A percentile compares a stretch with the other conserved stretches of the same genome.
Evolutionary conservation across 768 basidiomycete genomes (phyloP).

Genomic region (Ephemerocybe angulata): DNA sequence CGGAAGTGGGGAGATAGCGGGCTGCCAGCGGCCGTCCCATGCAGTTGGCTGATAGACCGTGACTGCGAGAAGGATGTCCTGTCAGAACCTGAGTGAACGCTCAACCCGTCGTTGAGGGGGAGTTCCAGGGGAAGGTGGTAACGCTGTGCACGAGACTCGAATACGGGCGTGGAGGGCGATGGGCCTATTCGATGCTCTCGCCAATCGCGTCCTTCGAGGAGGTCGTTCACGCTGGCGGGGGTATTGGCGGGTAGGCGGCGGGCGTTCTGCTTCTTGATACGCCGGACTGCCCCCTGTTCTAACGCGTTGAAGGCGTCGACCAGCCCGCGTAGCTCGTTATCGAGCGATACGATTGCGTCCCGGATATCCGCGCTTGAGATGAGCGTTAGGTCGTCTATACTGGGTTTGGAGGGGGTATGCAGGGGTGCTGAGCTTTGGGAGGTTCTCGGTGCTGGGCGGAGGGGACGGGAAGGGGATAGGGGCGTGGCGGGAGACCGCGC

Average conservation of each 20-base stretch:
- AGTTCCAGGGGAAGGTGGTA: conserved; percentile 7
- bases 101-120: conserved; percentile 35
- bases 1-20: conserved; percentile 28
- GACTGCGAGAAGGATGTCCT: conserved; percentile 41
- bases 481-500: not conserved
- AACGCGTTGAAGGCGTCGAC: conserved; percentile 66
- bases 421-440: not conserved
- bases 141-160: conserved; percentile 5
- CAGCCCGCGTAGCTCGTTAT: conserved; percentile 60
- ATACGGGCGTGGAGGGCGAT: conserved; percentile 22
- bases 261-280: conserved; percentile 38
- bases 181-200: conserved; percentile 28
- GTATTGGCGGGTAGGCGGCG: conserved; percentile 30
- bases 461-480: not conserved
- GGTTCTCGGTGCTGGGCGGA: not conserved
- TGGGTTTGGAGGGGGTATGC: conserved; percentile 9
- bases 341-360: conserved; percentile 55
- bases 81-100: conserved; percentile 41
- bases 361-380: conserved; percentile 45
- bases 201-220: conserved; percentile 34
- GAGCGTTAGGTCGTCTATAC: not conserved
- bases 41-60: conserved; percentile 30
- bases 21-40: conserved; percentile 17
- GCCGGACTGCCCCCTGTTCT: conserved; percentile 55
- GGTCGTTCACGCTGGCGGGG: conserved; percentile 25